Evolutionary conservation across 805 yeast species (phyloP), one percentile per base, ranked within the genome.

Genomic region (Danielozyma ontarioensis): DNA sequence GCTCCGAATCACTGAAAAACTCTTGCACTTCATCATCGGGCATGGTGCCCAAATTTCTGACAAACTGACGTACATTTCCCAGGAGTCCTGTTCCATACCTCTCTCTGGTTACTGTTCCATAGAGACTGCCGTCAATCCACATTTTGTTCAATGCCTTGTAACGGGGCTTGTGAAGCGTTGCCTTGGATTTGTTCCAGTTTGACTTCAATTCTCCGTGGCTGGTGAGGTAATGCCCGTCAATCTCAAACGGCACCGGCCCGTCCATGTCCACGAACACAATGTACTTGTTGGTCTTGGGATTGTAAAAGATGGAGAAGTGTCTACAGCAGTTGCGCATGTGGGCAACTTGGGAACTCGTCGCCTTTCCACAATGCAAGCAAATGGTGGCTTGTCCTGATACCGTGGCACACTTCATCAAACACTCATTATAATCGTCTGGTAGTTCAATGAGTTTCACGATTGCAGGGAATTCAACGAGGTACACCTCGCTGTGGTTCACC

Each of bases 141-240:
- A 73, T 51, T 31, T 68, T 69, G 44, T 73, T 80, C 41, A 83
- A 56, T 39, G 75, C 68, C 23, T 66, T 59, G 53, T 75, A 81
- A 34, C 94, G 67, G 16, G 59, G 62, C 13, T 58, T 41, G 46
- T 72, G 73, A 36, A 83, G 61, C 0, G 62, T 62, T 0, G 85
- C 85, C 29, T 79, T 83, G 13, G 76, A 72, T 11, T 71, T 69
- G 39, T 68, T 61, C 3, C 78, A 66, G 13, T 72, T 71, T 7
- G 65, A 62, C 21, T 83, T 83, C 3, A 80, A 72, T 52, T 84
- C 93, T 15, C 94, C 94, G 54, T 83, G 88, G 4, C 67, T 64
- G 34, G 85, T 82, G 50, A 84, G 58, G 49, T 82, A 84, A 11
- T 90, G 93, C 0, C 85, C 83, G 35, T 73, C 73, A 41, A 74